These are phyloP conservation scores for Rauvolfia tetraphylla DNA, from an alignment of 257 asterid genomes.

Conservation along the genomic window DNA sequence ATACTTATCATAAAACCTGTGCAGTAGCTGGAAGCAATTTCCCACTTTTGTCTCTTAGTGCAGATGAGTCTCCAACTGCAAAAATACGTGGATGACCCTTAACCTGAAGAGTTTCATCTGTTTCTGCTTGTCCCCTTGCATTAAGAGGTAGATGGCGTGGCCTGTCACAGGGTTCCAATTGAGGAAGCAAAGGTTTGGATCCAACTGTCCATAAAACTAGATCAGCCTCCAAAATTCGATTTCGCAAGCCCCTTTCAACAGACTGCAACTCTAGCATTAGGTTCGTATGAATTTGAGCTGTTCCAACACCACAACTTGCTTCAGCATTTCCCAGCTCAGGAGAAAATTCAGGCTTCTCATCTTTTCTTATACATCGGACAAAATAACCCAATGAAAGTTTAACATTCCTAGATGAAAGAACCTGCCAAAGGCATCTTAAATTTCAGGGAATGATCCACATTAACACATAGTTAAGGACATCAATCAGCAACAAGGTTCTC, in stretches of 20 bases:
- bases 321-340: conserved; percentile 22
- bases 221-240: conserved; percentile 61
- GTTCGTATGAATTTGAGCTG: conserved; percentile 34
- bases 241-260: conserved; percentile 54
- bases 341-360: conserved; percentile 27
- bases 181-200: conserved; percentile 70
- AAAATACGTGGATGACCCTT: conserved; percentile 94
- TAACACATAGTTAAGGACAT: not conserved
- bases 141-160: conserved; percentile 67
- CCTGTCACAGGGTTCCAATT: conserved; percentile 42
- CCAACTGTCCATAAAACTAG: conserved; percentile 94
- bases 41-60: conserved; percentile 67
- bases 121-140: conserved; percentile 92
- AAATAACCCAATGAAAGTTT: conserved; percentile 77
- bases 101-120: conserved; percentile 93
- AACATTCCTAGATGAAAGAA: conserved; percentile 80
- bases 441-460: not conserved
- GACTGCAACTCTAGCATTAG: conserved; percentile 78
- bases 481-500: not conserved
- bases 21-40: conserved; percentile 93
- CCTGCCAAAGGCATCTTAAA: conserved; percentile 41
- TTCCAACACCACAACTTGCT: conserved; percentile 26
- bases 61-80: conserved; percentile 94
- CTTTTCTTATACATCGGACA: conserved; percentile 64
- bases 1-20: conserved; percentile 63